phyloP scores from a whole-genome alignment of 305 asterid species.

The Caryopteris hybrid region DNA sequence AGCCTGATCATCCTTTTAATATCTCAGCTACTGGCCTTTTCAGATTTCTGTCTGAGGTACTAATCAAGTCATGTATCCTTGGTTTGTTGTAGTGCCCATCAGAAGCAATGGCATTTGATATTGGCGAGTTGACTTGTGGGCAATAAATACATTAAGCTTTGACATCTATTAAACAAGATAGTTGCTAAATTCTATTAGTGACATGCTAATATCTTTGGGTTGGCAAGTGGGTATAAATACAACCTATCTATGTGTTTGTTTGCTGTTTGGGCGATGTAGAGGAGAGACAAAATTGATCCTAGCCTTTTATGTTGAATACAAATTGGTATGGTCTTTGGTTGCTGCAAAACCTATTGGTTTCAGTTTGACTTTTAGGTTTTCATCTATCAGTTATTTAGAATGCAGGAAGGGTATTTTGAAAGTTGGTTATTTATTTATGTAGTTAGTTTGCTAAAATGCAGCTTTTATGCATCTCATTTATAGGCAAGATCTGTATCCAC shows the following conservation, averaged over 20 bases:
- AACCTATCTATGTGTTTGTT: not conserved
- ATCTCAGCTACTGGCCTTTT: not conserved
- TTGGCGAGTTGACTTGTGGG: not conserved
- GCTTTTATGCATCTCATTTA: too few relatives aligned
- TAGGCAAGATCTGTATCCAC: too few relatives aligned
- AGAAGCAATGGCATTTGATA: not conserved
- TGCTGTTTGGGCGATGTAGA: not conserved
- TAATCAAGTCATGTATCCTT: not conserved
- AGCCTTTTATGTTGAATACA: not conserved
- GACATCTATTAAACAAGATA: not conserved
- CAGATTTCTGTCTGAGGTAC: not conserved
- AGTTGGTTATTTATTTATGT: not conserved
- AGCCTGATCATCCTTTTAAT: not conserved
- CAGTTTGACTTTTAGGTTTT: too few relatives aligned
- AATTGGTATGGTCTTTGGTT: not conserved
- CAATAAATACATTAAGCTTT: not conserved
- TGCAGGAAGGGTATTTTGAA: not conserved
- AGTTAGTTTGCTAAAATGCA: not conserved
- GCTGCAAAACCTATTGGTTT: too few relatives aligned
- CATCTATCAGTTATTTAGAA: not conserved
- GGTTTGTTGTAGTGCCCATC: not conserved
- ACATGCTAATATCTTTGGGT: not conserved
- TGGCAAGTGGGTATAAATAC: not conserved
- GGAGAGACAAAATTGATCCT: not conserved
- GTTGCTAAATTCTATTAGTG: not conserved